Percentiles rank a stretch among this genome's conserved stretches.
phyloP scores from a whole-genome alignment of 1,139 yeast genomes.

The Waltiozyma sp. region DNA sequence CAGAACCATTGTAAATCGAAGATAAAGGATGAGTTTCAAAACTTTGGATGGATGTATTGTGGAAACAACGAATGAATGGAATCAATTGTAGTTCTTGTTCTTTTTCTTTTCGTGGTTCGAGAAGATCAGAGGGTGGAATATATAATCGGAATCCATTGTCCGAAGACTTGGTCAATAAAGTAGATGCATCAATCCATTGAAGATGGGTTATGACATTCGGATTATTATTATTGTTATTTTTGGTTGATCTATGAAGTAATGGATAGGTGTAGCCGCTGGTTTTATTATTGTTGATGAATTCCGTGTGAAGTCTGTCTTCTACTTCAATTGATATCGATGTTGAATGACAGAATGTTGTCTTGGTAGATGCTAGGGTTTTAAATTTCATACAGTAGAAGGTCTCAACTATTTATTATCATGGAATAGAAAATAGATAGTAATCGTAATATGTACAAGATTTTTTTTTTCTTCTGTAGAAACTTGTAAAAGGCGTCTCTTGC shows the following conservation, averaged over 20 bases:
- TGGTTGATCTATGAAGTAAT: conserved; percentile 5
- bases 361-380: conserved; percentile 5
- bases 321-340: not conserved
- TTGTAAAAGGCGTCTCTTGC: too few relatives aligned
- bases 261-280: conserved; percentile 12
- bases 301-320: conserved; percentile 4
- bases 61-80: conserved; percentile 17
- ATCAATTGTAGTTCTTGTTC: conserved; percentile 5
- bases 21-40: conserved; percentile 18
- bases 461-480: too few relatives aligned
- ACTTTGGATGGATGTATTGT: conserved; percentile 15
- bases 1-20: conserved; percentile 13
- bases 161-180: conserved; percentile 19
- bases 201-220: conserved; percentile 3
- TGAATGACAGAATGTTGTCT: conserved; percentile 3
- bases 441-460: too few relatives aligned
- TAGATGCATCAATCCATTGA: conserved; percentile 22
- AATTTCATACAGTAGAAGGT: not conserved
- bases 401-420: not conserved
- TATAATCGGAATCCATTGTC: conserved; percentile 21
- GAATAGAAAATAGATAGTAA: too few relatives aligned
- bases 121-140: conserved; percentile 19
- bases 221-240: not conserved
- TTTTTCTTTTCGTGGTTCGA: too few relatives aligned
- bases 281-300: not conserved